These are phyloP conservation scores for Harringtonia aguacate DNA, from an alignment of 2,329 filamentous ascomycete genomes.

Conservation along the genomic window DNA sequence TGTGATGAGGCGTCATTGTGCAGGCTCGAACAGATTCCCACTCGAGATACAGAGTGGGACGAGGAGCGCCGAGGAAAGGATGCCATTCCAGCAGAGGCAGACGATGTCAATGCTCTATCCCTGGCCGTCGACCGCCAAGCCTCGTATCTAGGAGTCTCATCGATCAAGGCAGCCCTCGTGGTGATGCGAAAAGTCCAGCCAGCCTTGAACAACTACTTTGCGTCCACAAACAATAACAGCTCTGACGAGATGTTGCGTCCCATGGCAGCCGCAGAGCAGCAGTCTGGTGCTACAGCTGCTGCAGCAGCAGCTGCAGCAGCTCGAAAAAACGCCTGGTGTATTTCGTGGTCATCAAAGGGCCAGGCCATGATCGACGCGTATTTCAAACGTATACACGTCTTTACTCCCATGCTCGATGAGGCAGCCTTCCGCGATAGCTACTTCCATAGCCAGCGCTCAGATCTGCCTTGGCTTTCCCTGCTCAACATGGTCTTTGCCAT, in stretches of 20 bases:
- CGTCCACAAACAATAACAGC: slow-evolving; percentile 32
- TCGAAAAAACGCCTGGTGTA: slow-evolving; percentile 16
- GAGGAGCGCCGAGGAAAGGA: slow-evolving; percentile 47
- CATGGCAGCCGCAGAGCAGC: slow-evolving; percentile 31
- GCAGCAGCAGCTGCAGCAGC: slow-evolving; percentile 7
- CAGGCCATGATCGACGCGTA: slow-evolving; percentile 65
- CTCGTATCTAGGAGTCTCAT: slow-evolving; percentile 63
- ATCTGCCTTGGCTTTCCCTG: slow-evolving; percentile 60
- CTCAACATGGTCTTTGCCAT: slow-evolving; percentile 70
- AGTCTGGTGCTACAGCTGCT: slow-evolving; percentile 14
- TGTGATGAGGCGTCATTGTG: slow-evolving; percentile 36
- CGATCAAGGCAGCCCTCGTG: slow-evolving; percentile 62
- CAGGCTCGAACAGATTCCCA: slow-evolving; percentile 58
- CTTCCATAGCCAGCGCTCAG: slow-evolving; percentile 48
- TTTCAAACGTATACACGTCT: slow-evolving; percentile 62
- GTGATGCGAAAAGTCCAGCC: slow-evolving; percentile 54
- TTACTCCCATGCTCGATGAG: slow-evolving; percentile 66
- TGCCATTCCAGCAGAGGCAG: slow-evolving; percentile 51
- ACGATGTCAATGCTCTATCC: slow-evolving; percentile 62
- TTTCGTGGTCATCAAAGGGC: slow-evolving; percentile 52
- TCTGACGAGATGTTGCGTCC: slow-evolving; percentile 35
- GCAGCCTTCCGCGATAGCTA: slow-evolving; percentile 57
- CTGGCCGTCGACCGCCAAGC: slow-evolving; percentile 46
- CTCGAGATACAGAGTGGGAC: slow-evolving; percentile 54
- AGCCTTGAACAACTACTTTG: slow-evolving; percentile 31